Conservation (phyloP, 2,329 filamentous ascomycete species). For the Trichoderma breve region DNA sequence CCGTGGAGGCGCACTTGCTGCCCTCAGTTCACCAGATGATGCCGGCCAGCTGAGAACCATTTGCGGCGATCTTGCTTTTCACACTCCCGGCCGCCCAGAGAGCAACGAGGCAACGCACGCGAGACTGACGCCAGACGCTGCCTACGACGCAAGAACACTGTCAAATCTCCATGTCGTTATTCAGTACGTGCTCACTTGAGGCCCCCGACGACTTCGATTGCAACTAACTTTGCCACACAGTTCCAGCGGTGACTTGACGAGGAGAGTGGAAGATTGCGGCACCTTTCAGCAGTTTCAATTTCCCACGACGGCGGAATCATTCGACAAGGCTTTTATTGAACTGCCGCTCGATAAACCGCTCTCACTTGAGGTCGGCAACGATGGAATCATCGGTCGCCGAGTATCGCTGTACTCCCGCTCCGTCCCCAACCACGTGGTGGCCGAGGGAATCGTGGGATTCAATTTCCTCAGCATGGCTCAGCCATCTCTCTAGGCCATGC, state of each 20-base stretch:
- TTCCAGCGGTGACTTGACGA: conserved; percentile 44
- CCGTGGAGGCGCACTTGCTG: conserved; percentile 46
- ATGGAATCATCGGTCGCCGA: conserved; percentile 49
- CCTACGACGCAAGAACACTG: conserved; percentile 21
- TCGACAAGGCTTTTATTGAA: conserved; percentile 31
- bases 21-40: conserved; percentile 36
- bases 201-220: not conserved
- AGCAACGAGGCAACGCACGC: conserved; percentile 43
- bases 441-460: conserved; percentile 52
- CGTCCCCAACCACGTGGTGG: conserved; percentile 34
- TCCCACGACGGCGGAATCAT: conserved; percentile 19
- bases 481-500: not conserved
- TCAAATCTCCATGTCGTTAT: conserved; percentile 41
- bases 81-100: conserved; percentile 40
- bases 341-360: conserved; percentile 39
- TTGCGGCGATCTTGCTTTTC: conserved; percentile 44
- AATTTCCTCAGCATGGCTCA: conserved; percentile 35
- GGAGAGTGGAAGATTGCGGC: conserved; percentile 41
- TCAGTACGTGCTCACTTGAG: conserved; percentile 38
- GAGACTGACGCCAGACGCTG: conserved; percentile 37
- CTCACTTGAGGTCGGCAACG: conserved; percentile 43
- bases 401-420: conserved; percentile 41
- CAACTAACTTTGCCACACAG: conserved; percentile 25
- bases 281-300: conserved; percentile 41
- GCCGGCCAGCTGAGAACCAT: not conserved